Percentiles rank a stretch among this genome's conserved stretches.
Conservation (phyloP, 148 eudicot species). For the Tetragonia tetragonoides region DNA sequence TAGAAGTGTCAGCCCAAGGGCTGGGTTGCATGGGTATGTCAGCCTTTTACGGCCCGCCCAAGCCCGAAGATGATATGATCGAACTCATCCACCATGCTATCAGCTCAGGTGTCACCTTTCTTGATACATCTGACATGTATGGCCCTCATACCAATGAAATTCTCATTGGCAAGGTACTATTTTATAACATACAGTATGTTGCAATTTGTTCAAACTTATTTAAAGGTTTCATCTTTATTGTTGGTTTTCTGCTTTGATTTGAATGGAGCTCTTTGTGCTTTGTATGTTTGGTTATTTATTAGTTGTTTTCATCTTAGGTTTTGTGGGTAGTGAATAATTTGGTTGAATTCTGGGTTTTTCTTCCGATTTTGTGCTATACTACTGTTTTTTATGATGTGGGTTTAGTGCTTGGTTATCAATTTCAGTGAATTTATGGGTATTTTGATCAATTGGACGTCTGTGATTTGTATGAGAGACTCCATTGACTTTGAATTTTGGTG, state of each 20-base stretch:
- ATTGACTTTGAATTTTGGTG: too few relatives aligned
- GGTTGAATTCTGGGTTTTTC: too few relatives aligned
- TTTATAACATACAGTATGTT: too few relatives aligned
- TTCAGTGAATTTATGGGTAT: too few relatives aligned
- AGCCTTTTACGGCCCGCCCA: conserved; percentile 31
- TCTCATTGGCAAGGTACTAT: conserved; percentile 39
- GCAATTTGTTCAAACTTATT: too few relatives aligned
- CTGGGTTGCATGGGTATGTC: conserved; percentile 43
- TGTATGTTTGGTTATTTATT: not conserved
- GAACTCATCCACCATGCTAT: conserved; percentile 34
- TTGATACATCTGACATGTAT: conserved; percentile 41
- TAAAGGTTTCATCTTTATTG: not conserved
- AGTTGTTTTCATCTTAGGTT: not conserved
- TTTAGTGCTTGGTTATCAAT: not conserved
- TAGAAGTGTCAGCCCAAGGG: conserved; percentile 38
- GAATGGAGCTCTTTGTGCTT: too few relatives aligned
- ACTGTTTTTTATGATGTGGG: too few relatives aligned
- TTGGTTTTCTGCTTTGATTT: too few relatives aligned
- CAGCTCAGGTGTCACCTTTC: conserved; percentile 33
- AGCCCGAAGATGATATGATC: conserved; percentile 37
- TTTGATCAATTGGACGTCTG: too few relatives aligned
- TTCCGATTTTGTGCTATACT: too few relatives aligned
- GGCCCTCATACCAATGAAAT: conserved; percentile 45
- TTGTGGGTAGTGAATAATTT: too few relatives aligned
- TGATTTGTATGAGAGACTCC: too few relatives aligned